Evolutionary conservation across 495 filamentous ascomycete genomes (phyloP), one percentile per base, ranked within the genome.

Genomic region (Aspergillus ostianus): DNA sequence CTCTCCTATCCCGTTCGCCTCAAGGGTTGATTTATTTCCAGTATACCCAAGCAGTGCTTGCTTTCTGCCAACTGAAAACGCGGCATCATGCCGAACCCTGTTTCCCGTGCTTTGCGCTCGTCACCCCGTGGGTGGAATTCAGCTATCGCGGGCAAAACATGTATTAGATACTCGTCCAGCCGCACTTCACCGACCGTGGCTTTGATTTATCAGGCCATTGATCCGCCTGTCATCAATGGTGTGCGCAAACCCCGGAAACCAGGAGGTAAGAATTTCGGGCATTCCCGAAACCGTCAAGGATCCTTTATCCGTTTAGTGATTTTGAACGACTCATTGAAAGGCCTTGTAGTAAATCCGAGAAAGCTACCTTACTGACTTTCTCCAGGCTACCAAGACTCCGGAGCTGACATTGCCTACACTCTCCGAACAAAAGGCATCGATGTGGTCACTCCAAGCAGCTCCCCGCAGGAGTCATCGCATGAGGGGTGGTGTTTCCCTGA

Each of bases 301-400:
- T 47, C n/a, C 20, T n/a, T 21, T n/a, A n/a, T n/a, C n/a, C 20
- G 6, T 2, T 26, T 26, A 26, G 23, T 26, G 23, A 4, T 26
- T 26, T 26, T 26, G 23, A n/a, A n/a, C n/a, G n/a, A n/a, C n/a
- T n/a, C n/a, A n/a, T n/a, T n/a, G n/a, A n/a, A n/a, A n/a, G n/a
- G n/a, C n/a, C n/a, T n/a, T n/a, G n/a, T n/a, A n/a, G n/a, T n/a
- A n/a, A n/a, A n/a, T n/a, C n/a, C n/a, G n/a, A n/a, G n/a, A n/a
- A n/a, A n/a, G n/a, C n/a, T n/a, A n/a, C n/a, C n/a, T n/a, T n/a
- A 30, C 19, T 61, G 52, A 21, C 49, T 48, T 5, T 12, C 19
- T 13, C 1, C 52, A 76, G 73, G 68, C 46, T 76, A 74, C 50
- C 73, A 72, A 60, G 73, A 76, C 52, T 71, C 73, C n/a, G 71